phyloP scores from a whole-genome alignment of 2,329 filamentous ascomycete genomes.

The Aureobasidium lini region DNA sequence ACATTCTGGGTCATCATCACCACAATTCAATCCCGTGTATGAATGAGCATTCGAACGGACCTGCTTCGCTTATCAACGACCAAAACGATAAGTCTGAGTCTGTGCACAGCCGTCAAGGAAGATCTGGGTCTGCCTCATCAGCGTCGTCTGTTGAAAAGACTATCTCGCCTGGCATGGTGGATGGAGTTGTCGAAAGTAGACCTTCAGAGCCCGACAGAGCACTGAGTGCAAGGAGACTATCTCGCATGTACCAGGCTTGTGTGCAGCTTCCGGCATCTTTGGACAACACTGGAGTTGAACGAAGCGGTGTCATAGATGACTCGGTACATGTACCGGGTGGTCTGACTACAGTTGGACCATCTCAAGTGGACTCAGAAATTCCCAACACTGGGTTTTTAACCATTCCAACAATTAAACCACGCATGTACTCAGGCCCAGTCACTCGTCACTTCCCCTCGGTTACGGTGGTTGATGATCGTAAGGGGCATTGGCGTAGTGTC shows the following conservation, averaged over 20 bases:
- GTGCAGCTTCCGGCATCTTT: constrained; percentile 8
- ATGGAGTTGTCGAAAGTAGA: not conserved
- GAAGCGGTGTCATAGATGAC: not conserved
- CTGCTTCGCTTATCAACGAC: not conserved
- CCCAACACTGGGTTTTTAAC: not conserved
- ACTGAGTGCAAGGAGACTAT: constrained; percentile 1
- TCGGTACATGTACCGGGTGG: not conserved
- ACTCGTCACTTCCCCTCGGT: constrained; percentile 25
- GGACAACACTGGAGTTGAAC: not conserved
- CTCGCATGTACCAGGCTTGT: constrained; percentile 13
- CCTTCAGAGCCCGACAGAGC: not conserved
- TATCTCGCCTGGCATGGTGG: not conserved
- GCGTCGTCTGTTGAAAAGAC: not conserved
- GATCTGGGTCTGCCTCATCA: not conserved
- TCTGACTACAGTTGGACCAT: not conserved
- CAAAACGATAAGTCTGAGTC: not conserved
- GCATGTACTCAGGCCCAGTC: not conserved
- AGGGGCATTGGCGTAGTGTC: constrained; percentile 24
- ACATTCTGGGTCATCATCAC: not conserved
- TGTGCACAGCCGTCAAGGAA: not conserved
- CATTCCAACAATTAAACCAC: not conserved
- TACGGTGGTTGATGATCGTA: constrained; percentile 27
- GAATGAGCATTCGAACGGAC: not conserved
- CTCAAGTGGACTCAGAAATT: not conserved
- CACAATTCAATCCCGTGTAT: not conserved